Percentiles rank a stretch among this genome's conserved stretches.
Conservation (phyloP, 331 rosid genomes). For the Telfairia occidentalis region DNA sequence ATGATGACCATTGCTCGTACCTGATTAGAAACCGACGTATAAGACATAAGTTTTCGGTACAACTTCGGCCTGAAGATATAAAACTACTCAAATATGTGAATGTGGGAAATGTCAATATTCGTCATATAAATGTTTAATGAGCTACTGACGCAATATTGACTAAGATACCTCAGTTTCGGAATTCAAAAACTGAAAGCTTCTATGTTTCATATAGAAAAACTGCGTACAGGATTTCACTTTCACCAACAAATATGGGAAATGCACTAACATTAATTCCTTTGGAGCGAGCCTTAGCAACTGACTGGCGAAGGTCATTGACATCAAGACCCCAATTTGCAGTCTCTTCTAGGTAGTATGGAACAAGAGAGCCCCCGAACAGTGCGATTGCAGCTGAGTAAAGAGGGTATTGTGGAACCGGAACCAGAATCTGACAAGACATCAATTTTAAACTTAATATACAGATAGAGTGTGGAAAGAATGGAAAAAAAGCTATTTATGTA, state of each 20-base stretch:
- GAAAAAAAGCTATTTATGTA: neutral
- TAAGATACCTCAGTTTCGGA: neutral
- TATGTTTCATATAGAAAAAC: neutral
- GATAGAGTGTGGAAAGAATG: slow-evolving; percentile 5
- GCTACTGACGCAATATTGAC: neutral
- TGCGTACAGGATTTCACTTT: slow-evolving; percentile 1
- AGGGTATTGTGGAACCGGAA: slow-evolving; percentile 98
- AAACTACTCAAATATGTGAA: neutral
- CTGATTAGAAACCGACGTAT: slow-evolving; percentile 31
- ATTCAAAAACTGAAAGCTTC: neutral
- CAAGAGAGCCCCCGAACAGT: slow-evolving; percentile 84
- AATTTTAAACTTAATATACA: slow-evolving; percentile 15
- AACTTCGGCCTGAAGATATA: neutral
- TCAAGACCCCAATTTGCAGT: slow-evolving; percentile 98
- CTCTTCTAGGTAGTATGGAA: slow-evolving; percentile 92
- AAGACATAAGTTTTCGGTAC: neutral
- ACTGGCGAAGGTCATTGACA: slow-evolving; percentile 46
- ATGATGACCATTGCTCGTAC: slow-evolving; percentile 98
- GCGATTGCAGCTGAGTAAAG: slow-evolving; percentile 92
- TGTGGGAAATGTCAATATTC: neutral
- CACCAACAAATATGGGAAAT: slow-evolving; percentile 13
- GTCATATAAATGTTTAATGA: neutral
- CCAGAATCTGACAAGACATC: slow-evolving; percentile 56
- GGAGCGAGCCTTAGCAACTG: slow-evolving; percentile 59
- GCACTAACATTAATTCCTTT: slow-evolving; percentile 67